phyloP scores from a whole-genome alignment of 192 early-diverging fungal genomes.

The Mortierella claussenii region DNA sequence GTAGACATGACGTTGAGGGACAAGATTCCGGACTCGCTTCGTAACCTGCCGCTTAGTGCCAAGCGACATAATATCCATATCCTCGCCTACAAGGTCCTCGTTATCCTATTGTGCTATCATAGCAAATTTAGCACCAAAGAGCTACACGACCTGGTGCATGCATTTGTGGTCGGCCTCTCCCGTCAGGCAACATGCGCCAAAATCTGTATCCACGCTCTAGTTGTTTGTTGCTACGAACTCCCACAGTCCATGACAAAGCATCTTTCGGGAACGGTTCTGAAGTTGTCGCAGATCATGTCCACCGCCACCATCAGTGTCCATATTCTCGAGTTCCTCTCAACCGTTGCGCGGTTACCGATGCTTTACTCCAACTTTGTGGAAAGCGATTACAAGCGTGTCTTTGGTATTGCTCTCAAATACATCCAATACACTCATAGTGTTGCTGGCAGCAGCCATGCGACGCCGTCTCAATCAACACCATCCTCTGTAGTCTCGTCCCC shows the following conservation, averaged over 20 bases:
- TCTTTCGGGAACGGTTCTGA: slow-evolving; percentile 73
- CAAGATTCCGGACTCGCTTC: slow-evolving; percentile 66
- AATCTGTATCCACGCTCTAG: slow-evolving; percentile 85
- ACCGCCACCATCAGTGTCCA: slow-evolving; percentile 80
- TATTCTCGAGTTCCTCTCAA: slow-evolving; percentile 93
- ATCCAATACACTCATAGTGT: slow-evolving; percentile 69
- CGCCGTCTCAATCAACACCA: slow-evolving; percentile 14
- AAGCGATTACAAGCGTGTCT: slow-evolving; percentile 85
- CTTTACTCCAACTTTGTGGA: slow-evolving; percentile 85
- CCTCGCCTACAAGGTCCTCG: slow-evolving; percentile 68
- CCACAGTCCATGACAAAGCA: slow-evolving; percentile 80
- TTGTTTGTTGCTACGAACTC: slow-evolving; percentile 83
- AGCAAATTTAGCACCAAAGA: slow-evolving; percentile 72
- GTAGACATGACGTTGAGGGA: slow-evolving; percentile 69
- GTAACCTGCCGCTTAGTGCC: slow-evolving; percentile 62
- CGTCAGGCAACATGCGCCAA: slow-evolving; percentile 76
- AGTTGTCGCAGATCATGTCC: slow-evolving; percentile 87
- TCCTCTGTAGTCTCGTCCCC: slow-evolving; percentile 34
- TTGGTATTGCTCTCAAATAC: slow-evolving; percentile 92
- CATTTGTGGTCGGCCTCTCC: slow-evolving; percentile 80
- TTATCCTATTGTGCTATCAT: slow-evolving; percentile 74
- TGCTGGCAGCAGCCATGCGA: slow-evolving; percentile 19
- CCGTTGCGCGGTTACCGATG: slow-evolving; percentile 79
- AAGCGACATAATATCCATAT: slow-evolving; percentile 78
- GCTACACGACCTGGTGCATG: slow-evolving; percentile 75